These are phyloP conservation scores for Eucalyptus tenuipes DNA, from an alignment of 345 rosid genomes.

Conservation along the genomic window DNA sequence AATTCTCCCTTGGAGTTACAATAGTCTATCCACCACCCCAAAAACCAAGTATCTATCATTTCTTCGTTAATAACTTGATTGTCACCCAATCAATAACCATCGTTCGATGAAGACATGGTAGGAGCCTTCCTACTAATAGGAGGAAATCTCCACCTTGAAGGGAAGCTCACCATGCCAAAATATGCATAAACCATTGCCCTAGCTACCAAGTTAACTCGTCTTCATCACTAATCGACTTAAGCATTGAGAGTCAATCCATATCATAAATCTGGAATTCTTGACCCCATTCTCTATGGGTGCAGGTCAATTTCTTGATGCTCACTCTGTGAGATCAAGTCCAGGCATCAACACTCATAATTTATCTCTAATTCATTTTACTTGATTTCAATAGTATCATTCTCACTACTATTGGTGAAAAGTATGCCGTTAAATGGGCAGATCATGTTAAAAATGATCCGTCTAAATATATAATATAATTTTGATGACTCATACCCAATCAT, in stretches of 20 bases:
- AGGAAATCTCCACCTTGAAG: not conserved
- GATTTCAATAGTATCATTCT: not conserved
- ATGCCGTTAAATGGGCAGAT: too few relatives aligned
- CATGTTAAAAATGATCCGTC: fast-evolving
- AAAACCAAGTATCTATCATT: not conserved
- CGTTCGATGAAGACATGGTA: fast-evolving
- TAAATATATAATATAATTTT: too few relatives aligned
- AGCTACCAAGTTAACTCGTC: not conserved
- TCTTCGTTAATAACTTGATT: not conserved
- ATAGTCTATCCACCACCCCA: not conserved
- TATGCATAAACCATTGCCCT: not conserved
- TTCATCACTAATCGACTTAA: not conserved
- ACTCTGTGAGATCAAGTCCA: too few relatives aligned
- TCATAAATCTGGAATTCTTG: not conserved
- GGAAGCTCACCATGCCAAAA: not conserved
- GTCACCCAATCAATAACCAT: not conserved
- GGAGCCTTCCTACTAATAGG: not conserved
- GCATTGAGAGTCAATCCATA: not conserved
- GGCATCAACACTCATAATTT: too few relatives aligned
- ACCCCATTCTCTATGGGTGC: not conserved
- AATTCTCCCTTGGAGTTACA: not conserved
- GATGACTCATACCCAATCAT: too few relatives aligned
- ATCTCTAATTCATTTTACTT: too few relatives aligned
- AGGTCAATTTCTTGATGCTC: not conserved
- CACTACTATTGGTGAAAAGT: not conserved